Evolutionary conservation across 441 rosid genomes (phyloP).

Genomic region (Mallotus repandus): DNA sequence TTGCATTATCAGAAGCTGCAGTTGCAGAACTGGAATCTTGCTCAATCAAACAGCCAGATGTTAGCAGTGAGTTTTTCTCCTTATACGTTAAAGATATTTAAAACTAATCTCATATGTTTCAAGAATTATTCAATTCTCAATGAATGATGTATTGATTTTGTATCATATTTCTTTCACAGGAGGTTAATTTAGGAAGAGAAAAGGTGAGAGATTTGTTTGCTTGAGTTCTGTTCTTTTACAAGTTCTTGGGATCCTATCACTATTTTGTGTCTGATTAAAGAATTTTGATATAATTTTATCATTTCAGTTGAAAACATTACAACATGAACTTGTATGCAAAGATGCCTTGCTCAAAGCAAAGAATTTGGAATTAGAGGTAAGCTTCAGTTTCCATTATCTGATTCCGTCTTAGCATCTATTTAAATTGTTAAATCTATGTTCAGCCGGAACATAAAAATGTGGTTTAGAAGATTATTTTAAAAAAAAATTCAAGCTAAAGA

Average conservation of each 20-base stretch:
- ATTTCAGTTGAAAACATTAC: conserved; percentile 49
- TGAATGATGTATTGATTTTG: conserved; percentile 9
- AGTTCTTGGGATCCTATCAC: not conserved
- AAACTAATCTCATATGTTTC: not conserved
- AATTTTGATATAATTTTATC: not conserved
- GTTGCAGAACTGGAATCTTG: conserved; percentile 63
- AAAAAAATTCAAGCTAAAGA: not conserved
- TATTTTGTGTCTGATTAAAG: conserved; percentile 1
- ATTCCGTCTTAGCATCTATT: not conserved
- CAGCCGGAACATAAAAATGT: too few relatives aligned
- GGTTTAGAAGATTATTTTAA: too few relatives aligned
- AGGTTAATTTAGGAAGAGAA: conserved; percentile 60
- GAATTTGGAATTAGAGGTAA: conserved; percentile 37
- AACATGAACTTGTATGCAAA: conserved; percentile 63
- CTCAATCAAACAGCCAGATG: conserved; percentile 60
- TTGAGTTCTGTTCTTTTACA: not conserved
- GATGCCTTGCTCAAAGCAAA: conserved; percentile 55
- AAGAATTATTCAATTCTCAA: not conserved
- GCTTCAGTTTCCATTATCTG: conserved; percentile 9
- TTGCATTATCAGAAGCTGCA: conserved; percentile 51
- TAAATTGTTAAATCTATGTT: not conserved
- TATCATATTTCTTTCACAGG: conserved; percentile 37
- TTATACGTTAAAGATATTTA: not conserved
- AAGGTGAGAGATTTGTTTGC: conserved; percentile 36
- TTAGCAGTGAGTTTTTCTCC: conserved; percentile 46